Evolutionary conservation across 768 basidiomycete genomes (phyloP).

Genomic region (Mycena belliarum): DNA sequence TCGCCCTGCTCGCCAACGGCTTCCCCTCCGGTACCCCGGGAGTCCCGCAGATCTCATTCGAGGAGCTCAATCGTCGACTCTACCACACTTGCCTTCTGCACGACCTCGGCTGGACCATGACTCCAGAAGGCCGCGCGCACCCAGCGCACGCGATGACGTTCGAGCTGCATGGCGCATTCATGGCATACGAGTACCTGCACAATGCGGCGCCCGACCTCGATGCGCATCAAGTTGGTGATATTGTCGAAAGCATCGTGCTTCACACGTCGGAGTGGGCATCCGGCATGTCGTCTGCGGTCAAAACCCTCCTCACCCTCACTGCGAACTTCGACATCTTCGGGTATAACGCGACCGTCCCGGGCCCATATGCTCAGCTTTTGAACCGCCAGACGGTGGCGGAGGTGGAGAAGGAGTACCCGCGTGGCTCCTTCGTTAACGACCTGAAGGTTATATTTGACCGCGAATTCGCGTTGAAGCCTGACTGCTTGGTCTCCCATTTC

Average conservation of each 20-base stretch:
- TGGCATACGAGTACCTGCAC: conserved; percentile 11
- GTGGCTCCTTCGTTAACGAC: not conserved
- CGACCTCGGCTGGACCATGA: conserved; percentile 9
- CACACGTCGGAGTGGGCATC: conserved; percentile 15
- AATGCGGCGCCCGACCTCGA: conserved; percentile 1
- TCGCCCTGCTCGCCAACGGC: conserved; percentile 18
- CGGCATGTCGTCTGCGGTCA: conserved; percentile 21
- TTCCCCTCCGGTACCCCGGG: conserved; percentile 22
- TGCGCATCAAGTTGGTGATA: conserved; percentile 18
- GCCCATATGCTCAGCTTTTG: conserved; percentile 11
- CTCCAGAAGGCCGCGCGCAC: not conserved
- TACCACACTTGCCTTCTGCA: conserved; percentile 11
- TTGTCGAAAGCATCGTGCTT: conserved; percentile 25
- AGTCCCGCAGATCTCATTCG: conserved; percentile 17
- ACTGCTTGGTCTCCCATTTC: conserved; percentile 19
- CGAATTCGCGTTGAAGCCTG: conserved; percentile 16
- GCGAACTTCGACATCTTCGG: conserved; percentile 22
- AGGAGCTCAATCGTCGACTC: conserved; percentile 13
- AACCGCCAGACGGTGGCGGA: conserved; percentile 20
- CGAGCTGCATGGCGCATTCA: conserved; percentile 13
- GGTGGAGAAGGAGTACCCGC: conserved; percentile 21
- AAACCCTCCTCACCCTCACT: conserved; percentile 16
- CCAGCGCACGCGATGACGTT: conserved; percentile 13
- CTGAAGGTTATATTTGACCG: conserved; percentile 4
- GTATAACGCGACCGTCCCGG: conserved; percentile 13